Evolutionary conservation across 345 rosid genomes (phyloP), one percentile per base, ranked within the genome.

Genomic region (Arabis alpina): DNA sequence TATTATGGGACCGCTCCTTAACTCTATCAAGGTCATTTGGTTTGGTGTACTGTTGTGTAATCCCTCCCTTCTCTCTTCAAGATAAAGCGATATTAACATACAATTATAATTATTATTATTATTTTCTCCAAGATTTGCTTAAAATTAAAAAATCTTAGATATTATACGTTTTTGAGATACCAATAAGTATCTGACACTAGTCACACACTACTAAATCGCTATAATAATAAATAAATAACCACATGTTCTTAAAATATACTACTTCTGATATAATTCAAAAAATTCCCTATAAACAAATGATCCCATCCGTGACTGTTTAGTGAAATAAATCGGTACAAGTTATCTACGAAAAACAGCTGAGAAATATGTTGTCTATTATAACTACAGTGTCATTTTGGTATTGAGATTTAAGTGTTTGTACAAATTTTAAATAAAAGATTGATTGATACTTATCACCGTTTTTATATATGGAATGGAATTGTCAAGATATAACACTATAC

Each of bases 1-100:
- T 73, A 73, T 49, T 59, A 73, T 58, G 66, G 77, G 77, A 51
- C 67, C 77, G 36, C 74, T 68, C 74, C 73, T 61, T 68, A 61
- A 67, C 69, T 61, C 74, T 68, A 61, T 55, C 55, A 41, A 41
- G 47, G 13, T 58, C 65, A 56, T 45, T 67, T 61, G 54, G 34
- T 64, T 65, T 65, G 59, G 70, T 52, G 11, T 49, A 7, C 19
- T 30, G 3, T 27, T 19, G 13, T 36, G 30, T 45, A 7, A 62
- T 62, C 49, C 19, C 30, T 66, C 71, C n/a, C 55, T 58, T 50
- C 54, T 66, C 55, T 59, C 77, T 59, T 74, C 57, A 24, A 60
- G 11, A 42, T 59, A 66, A 65, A 73, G 66, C 66, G 30, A 63
- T 43, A 28, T 3, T 3, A 3, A n/a, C 39, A 50, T 15, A 39